phyloP scores from a whole-genome alignment of 345 rosid genomes.

The Microthlaspi erraticum region DNA sequence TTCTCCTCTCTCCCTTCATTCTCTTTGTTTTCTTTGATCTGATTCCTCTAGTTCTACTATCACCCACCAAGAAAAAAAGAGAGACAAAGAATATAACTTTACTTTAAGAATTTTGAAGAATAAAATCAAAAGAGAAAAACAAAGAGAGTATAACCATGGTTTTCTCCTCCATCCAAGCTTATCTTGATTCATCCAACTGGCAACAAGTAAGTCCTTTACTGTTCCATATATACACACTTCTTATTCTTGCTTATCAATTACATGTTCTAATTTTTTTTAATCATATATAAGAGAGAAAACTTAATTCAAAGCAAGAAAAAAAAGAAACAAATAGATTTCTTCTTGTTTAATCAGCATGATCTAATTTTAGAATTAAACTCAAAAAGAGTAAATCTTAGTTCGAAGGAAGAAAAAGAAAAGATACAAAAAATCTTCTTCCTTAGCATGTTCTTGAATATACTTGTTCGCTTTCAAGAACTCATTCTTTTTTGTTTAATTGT shows the following conservation, averaged over 20 bases:
- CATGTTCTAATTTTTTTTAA: conserved; percentile 14
- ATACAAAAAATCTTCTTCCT: conserved; percentile 47
- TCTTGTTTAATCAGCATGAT: conserved; percentile 19
- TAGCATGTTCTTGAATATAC: conserved; percentile 46
- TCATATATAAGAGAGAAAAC: background rate
- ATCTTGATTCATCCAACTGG: conserved; percentile 99
- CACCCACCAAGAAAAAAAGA: conserved; percentile 17
- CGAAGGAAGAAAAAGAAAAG: conserved; percentile 24
- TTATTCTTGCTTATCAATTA: conserved; percentile 27
- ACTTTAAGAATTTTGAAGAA: conserved; percentile 43
- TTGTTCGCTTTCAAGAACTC: conserved; percentile 60
- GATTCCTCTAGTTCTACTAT: conserved; percentile 52
- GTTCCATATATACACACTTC: conserved; percentile 21
- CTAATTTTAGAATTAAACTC: conserved; percentile 30
- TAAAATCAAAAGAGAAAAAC: conserved; percentile 56
- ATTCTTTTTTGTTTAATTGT: conserved; percentile 15
- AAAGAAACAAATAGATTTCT: conserved; percentile 35
- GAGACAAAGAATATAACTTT: conserved; percentile 19
- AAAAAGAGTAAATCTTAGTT: conserved; percentile 35
- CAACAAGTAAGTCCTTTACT: conserved; percentile 69
- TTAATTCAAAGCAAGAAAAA: conserved; percentile 11
- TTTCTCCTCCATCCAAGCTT: conserved; percentile 88
- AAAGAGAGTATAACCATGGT: conserved; percentile 61
- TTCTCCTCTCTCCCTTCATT: conserved; percentile 42
- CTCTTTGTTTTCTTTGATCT: conserved; percentile 49